phyloP scores from a whole-genome alignment of 306 rosid species.

The Cucumis cinereus region DNA sequence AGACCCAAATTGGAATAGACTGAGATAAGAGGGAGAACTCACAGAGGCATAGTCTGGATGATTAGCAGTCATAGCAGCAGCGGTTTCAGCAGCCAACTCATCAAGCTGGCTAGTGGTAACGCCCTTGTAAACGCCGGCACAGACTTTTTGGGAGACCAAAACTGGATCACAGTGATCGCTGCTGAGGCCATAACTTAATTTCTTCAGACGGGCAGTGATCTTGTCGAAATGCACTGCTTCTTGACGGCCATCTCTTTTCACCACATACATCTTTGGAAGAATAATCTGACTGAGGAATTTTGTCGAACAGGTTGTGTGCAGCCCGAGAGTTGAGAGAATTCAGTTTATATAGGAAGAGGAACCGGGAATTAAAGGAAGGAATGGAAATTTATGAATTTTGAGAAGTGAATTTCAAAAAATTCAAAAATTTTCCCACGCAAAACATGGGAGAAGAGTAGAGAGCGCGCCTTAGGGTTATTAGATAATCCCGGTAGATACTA shows the following conservation, averaged over 20 bases:
- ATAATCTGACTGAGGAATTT: conserved; percentile 15
- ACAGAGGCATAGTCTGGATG: conserved; percentile 93
- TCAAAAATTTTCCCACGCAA: conserved; percentile 27
- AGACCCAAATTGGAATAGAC: neutral
- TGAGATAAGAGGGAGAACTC: conserved; percentile 8
- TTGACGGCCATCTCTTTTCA: conserved; percentile 81
- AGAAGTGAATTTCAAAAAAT: conserved; percentile 19
- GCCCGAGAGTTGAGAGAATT: neutral
- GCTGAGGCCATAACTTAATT: conserved; percentile 82
- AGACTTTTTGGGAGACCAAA: conserved; percentile 81
- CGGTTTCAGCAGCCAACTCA: conserved; percentile 93
- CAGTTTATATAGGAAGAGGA: conserved; percentile 3
- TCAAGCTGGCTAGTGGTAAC: conserved; percentile 95
- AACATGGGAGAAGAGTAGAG: neutral
- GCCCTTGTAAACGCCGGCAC: conserved; percentile 89
- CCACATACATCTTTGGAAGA: conserved; percentile 46
- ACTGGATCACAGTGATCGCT: conserved; percentile 80
- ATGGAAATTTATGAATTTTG: neutral
- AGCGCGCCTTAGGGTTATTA: too few species aligned
- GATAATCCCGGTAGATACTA: too few species aligned
- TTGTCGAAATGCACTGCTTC: conserved; percentile 90
- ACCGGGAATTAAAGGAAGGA: neutral
- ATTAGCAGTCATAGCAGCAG: conserved; percentile 83
- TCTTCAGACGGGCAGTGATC: conserved; percentile 85
- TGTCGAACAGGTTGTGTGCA: conserved; percentile 39